Evolutionary conservation across 2,329 filamentous ascomycete species (phyloP), one percentile per base, ranked within the genome.

Genomic region (Paecilomyces dactylethromorphus): DNA sequence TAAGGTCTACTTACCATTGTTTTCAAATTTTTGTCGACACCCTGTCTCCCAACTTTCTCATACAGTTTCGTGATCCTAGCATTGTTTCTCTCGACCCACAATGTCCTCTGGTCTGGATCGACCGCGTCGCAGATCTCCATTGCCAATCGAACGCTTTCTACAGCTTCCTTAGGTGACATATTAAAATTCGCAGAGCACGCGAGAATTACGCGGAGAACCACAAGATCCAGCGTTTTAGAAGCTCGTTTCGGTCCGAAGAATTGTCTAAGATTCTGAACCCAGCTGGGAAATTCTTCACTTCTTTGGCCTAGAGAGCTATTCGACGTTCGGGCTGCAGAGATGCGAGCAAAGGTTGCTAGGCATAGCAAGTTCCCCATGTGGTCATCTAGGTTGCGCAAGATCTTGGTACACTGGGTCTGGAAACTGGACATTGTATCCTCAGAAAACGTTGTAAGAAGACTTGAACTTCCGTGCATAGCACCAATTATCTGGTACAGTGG

Each of bases 361-460:
- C 74, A 76, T n/a, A 77, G 61, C 5, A 78, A 64, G 35, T 72
- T 77, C 6, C 69, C 73, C 66, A 75, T 69, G 21, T 75, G 71
- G 54, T 76, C 70, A 51, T 75, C 70, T 24, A 76, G 60, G 55
- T 74, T 75, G 31, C 71, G 71, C n/a, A 76, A 57, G 3, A 66
- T 72, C 54, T 71, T 75, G 22, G 68, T 76, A 18, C 72, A 69
- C 61, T 73, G 71, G 1, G 63, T 49, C 60, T 77, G 76, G 6
- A 78, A 67, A 13, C 62, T 71, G 1, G 65, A 64, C 69, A 77
- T 73, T 11, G 69, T 61, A 22, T 74, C 70, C 5, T 62, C 61
- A 1, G 74, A 66, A 2, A 77, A 59, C 6, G 69, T 67, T 55
- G 69, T 58, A 1, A 76, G 52, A 0, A 71, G 57, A 4, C 60